These are phyloP conservation scores for Alopecurus myosuroides DNA, from an alignment of 176 grass and related monocot species.

Conservation along the genomic window DNA sequence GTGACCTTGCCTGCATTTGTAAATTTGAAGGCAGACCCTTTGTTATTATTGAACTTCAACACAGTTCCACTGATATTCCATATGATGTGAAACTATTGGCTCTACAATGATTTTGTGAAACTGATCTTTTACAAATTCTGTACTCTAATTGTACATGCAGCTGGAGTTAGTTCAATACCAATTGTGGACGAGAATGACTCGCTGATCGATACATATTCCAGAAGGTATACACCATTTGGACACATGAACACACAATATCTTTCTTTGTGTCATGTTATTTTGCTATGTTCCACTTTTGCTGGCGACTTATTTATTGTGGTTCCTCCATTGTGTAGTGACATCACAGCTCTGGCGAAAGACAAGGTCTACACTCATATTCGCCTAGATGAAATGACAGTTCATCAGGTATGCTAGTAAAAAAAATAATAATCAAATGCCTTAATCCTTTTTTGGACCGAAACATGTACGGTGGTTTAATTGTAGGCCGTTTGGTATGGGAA, in stretches of 20 bases:
- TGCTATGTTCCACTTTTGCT: background rate
- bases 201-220: constrained; percentile 89
- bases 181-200: constrained; percentile 96
- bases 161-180: constrained; percentile 88
- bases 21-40: background rate
- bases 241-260: background rate
- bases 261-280: background rate
- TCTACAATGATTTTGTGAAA: background rate
- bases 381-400: constrained; percentile 91
- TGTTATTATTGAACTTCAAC: background rate
- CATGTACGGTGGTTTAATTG: background rate
- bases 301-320: background rate
- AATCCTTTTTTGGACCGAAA: background rate
- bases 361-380: constrained; percentile 86
- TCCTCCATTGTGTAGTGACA: constrained; percentile 71
- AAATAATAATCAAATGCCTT: background rate
- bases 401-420: constrained; percentile 52
- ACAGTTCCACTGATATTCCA: background rate
- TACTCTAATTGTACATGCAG: constrained; percentile 38
- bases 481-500: background rate
- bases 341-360: constrained; percentile 98
- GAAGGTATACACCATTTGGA: constrained; percentile 50
- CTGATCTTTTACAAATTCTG: background rate
- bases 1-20: constrained; percentile 9
- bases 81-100: background rate